Evolutionary conservation across 1,284 basidiomycete species (phyloP).

Genomic region (Puccinia hordei): DNA sequence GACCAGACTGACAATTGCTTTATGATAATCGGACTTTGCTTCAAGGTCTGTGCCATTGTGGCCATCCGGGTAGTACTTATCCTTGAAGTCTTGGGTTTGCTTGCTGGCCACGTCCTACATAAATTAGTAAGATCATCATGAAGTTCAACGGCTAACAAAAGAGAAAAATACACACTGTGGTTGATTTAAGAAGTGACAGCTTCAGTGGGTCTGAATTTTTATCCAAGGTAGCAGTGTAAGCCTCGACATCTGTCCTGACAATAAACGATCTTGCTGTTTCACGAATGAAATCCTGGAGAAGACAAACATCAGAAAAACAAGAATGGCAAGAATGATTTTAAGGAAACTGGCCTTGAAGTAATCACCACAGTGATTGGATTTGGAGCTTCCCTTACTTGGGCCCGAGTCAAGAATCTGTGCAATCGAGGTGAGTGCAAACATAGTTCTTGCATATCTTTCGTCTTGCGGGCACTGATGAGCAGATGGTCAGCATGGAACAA

Average conservation of each 20-base stretch:
- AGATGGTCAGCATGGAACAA: neutral
- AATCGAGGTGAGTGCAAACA: no score
- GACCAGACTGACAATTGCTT: neutral
- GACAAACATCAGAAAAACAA: neutral
- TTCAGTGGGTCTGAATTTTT: neutral
- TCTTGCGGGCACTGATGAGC: no score
- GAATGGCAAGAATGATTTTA: neutral
- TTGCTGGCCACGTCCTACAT: neutral
- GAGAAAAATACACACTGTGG: neutral
- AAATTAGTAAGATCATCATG: neutral
- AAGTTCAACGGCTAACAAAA: neutral
- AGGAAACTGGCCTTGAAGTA: neutral
- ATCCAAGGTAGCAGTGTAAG: neutral
- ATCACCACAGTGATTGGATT: neutral
- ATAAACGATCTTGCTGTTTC: neutral
- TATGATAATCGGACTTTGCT: neutral
- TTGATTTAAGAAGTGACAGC: neutral
- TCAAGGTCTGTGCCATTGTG: neutral
- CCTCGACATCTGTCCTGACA: neutral
- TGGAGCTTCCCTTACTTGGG: no score
- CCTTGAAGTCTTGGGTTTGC: neutral
- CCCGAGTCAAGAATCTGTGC: no score
- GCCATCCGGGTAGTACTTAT: neutral
- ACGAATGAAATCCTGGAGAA: constrained; percentile 1
- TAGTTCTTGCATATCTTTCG: no score